Evolutionary conservation across 2,329 filamentous ascomycete species (phyloP).

Genomic region (Cladosporium austrohemisphaericum): DNA sequence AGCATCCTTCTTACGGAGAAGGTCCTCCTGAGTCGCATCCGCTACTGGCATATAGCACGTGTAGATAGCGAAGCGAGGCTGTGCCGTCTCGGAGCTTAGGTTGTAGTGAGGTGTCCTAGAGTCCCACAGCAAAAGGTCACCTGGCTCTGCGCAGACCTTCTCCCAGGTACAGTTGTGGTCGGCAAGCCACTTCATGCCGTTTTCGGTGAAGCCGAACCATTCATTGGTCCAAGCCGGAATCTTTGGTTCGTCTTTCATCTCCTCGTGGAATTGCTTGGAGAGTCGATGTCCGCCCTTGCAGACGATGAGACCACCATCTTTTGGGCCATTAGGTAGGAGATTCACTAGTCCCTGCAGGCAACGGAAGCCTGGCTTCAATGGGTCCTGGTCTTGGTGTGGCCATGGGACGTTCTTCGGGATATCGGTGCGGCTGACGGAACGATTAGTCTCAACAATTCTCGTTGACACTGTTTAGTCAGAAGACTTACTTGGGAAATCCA

Average conservation of each 20-base stretch:
- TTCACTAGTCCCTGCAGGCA: constrained; percentile 53
- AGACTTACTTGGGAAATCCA: constrained; percentile 34
- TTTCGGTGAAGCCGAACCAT: constrained; percentile 35
- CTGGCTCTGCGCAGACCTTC: constrained; percentile 27
- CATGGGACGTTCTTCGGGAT: constrained; percentile 19
- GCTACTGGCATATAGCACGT: constrained; percentile 38
- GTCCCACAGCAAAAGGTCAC: constrained; percentile 29
- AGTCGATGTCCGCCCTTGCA: constrained; percentile 32
- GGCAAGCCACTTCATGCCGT: constrained; percentile 30
- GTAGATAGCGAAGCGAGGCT: constrained; percentile 32
- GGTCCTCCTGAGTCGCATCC: constrained; percentile 33
- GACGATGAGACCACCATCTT: constrained; percentile 38
- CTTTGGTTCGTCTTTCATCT: constrained; percentile 26
- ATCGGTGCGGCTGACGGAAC: neutral
- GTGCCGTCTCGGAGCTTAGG: constrained; percentile 27
- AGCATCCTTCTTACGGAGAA: constrained; percentile 33
- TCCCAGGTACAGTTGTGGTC: constrained; percentile 24
- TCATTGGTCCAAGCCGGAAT: constrained; percentile 32
- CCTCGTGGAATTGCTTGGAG: constrained; percentile 33
- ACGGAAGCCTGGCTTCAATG: constrained; percentile 44
- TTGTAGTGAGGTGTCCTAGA: constrained; percentile 32
- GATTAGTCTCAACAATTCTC: no score
- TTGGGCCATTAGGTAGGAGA: constrained; percentile 35
- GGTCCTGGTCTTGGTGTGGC: constrained; percentile 41
- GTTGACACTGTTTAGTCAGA: neutral